Percentiles rank a stretch among this genome's conserved stretches.
These are phyloP conservation scores for Yamadazyma diospyri DNA, from an alignment of 1,139 yeast species.

Conservation along the genomic window DNA sequence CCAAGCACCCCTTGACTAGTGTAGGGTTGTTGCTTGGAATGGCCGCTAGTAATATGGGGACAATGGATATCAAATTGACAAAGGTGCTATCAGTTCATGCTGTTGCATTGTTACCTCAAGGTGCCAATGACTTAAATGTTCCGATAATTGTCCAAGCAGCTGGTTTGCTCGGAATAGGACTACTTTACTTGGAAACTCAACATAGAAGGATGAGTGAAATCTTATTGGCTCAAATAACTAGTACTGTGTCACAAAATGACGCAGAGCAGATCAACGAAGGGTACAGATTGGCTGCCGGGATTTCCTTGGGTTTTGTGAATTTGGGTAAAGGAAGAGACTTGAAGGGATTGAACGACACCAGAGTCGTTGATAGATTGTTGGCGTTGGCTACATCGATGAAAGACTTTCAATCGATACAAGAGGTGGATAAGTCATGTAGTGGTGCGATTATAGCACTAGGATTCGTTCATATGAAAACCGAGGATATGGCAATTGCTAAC, in stretches of 20 bases:
- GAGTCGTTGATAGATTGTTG: slow-evolving; percentile 63
- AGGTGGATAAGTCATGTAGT: slow-evolving; percentile 69
- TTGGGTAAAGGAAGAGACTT: slow-evolving; percentile 71
- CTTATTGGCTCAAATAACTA: slow-evolving; percentile 62
- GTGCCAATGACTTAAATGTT: slow-evolving; percentile 87
- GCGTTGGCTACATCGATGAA: slow-evolving; percentile 59
- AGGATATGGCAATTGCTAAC: slow-evolving; percentile 55
- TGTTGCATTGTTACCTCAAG: slow-evolving; percentile 84
- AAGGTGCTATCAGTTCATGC: slow-evolving; percentile 93
- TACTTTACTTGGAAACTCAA: slow-evolving; percentile 72
- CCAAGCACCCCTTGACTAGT: slow-evolving; percentile 82
- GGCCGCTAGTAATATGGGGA: slow-evolving; percentile 83
- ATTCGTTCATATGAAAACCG: slow-evolving; percentile 70
- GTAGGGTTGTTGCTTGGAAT: slow-evolving; percentile 86
- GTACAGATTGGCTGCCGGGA: slow-evolving; percentile 84
- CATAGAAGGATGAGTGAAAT: slow-evolving; percentile 88
- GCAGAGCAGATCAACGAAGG: slow-evolving; percentile 66
- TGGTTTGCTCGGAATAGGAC: slow-evolving; percentile 86
- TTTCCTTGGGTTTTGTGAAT: slow-evolving; percentile 84
- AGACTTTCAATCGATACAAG: slow-evolving; percentile 65
- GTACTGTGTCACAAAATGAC: slow-evolving; percentile 57
- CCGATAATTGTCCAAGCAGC: slow-evolving; percentile 85
- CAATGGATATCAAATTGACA: slow-evolving; percentile 84
- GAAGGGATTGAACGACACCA: slow-evolving; percentile 63
- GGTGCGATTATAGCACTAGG: slow-evolving; percentile 81